Evolutionary conservation across 345 rosid genomes (phyloP).

Genomic region (Moricandia moricandioides): DNA sequence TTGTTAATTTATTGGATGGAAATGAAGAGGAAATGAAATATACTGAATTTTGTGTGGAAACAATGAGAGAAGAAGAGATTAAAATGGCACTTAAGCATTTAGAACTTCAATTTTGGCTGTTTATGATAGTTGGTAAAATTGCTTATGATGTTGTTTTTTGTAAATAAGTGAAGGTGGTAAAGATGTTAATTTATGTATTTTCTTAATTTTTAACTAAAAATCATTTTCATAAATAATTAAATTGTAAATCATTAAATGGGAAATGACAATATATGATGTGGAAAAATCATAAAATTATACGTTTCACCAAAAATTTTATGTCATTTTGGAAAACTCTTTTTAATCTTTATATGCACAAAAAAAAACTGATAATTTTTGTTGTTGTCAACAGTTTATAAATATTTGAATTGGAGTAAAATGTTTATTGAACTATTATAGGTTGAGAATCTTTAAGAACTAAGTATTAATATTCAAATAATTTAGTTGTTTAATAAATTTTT

Average conservation of each 20-base stretch:
- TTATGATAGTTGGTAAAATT: neutral
- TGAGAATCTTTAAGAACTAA: neutral
- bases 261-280: neutral
- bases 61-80: neutral
- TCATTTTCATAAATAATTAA: neutral
- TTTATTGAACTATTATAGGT: neutral
- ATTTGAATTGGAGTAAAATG: neutral
- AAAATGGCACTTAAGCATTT: neutral
- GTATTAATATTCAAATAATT: neutral
- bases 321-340: neutral
- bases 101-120: neutral
- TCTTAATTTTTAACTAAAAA: neutral
- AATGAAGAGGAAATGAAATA: no score
- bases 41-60: neutral
- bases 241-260: neutral
- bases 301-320: neutral
- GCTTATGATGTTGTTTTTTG: neutral
- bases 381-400: neutral
- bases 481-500: neutral
- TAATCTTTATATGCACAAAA: neutral
- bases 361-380: no score
- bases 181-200: neutral
- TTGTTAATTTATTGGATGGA: neutral
- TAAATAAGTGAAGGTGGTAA: neutral
- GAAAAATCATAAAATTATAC: no score